These are phyloP conservation scores for Plasmodium chabaudi DNA, from an alignment of 169 alveolate genomes.

Conservation along the genomic window DNA sequence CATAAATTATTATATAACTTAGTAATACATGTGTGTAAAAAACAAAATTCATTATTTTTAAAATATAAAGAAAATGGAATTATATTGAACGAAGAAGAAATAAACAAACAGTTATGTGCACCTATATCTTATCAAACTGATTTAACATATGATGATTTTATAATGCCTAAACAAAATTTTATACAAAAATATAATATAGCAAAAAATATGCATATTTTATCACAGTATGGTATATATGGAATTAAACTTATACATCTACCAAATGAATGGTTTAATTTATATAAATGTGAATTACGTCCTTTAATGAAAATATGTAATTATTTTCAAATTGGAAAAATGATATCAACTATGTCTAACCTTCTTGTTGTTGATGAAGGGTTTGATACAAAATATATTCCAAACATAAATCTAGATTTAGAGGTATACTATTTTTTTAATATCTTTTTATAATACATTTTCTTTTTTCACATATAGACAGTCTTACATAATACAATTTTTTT, in stretches of 20 bases:
- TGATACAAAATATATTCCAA: conserved; percentile 71
- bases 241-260: conserved; percentile 54
- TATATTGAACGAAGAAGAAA: conserved; percentile 51
- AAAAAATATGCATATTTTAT: conserved; percentile 15
- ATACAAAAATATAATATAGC: conserved; percentile 39
- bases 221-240: conserved; percentile 75
- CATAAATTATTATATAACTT: conserved; percentile 58
- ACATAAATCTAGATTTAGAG: conserved; percentile 20
- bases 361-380: conserved; percentile 54
- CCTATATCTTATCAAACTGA: conserved; percentile 56
- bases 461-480: background rate
- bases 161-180: conserved; percentile 30
- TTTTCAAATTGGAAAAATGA: conserved; percentile 47
- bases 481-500: background rate
- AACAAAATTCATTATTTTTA: conserved; percentile 43
- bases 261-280: conserved; percentile 71
- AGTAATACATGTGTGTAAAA: conserved; percentile 72
- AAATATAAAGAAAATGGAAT: conserved; percentile 48
- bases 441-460: background rate
- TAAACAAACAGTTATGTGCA: conserved; percentile 60
- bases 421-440: background rate
- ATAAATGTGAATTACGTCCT: conserved; percentile 70
- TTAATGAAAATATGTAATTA: conserved; percentile 58
- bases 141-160: conserved; percentile 68
- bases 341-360: conserved; percentile 54